Base-by-base conservation (phyloP, 169 alveolate species). In the Plasmodium vivax region DNA sequence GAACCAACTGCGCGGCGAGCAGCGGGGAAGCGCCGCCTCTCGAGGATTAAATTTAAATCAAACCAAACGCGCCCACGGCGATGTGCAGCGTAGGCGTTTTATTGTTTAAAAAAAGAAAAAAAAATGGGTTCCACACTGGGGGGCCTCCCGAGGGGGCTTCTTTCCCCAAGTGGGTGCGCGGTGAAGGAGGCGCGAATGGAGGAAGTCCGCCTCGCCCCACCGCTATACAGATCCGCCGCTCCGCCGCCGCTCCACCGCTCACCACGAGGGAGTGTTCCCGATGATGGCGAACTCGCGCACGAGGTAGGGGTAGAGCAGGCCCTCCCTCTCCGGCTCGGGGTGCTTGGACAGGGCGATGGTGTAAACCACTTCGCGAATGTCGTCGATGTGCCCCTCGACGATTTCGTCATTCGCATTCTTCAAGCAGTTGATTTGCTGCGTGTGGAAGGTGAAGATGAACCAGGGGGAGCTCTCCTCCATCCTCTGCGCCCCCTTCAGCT, bases 371-470 rank as follows among this genome's bases (percentile, higher is more conserved):
- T 97, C 97, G 34, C 99, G 97, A 73, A 98, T 97, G 81, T 98
- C 99, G 72, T 98, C 99, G 27, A 93, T 83, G 51, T 97, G 95
- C 3, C 98, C 98, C 85, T 98, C 98, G 27, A 96, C 82, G 23
- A 97, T 93, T 83, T 93, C 88, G 14, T 98, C 98, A 72, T 97
- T 85, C 12, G 58, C 62, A 82, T 97, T 97, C 54, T 97, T 93
- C 74, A 98, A 91, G 79, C 98, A 98, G 93, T 98, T 98, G 43
- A 98, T 97, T 93, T 98, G 99, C 82, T 98, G 99, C 12, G 98
- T 96, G 27, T 96, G 96, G 88, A 98, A 98, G 47, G 98, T 97
- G 92, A 97, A 98, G 27, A 98, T 96, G 73, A 98, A 96, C 97
- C 98, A 96, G n/a, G 99, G 99, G 27, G 96, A 88, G 16, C 95